These are phyloP conservation scores for Sordariomycetes sp. DNA, from an alignment of 2,329 filamentous ascomycete genomes.

Conservation along the genomic window DNA sequence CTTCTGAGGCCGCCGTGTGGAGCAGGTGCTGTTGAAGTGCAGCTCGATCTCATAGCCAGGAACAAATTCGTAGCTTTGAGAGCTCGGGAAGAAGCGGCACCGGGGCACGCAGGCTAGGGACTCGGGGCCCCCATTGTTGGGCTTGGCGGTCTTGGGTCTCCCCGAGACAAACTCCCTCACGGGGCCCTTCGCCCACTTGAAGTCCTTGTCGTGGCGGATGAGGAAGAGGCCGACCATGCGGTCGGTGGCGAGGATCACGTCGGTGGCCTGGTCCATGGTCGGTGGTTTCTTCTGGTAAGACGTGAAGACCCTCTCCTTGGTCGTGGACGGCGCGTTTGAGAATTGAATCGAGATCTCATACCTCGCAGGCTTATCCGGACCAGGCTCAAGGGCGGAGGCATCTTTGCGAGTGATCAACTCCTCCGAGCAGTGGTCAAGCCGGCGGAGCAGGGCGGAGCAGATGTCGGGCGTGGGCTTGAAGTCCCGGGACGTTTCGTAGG, in stretches of 20 bases:
- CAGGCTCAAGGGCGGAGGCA: constrained; percentile 29
- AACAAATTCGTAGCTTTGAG: constrained; percentile 31
- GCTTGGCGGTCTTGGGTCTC: constrained; percentile 26
- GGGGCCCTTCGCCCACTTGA: constrained; percentile 33
- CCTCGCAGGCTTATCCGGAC: constrained; percentile 29
- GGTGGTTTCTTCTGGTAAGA: constrained; percentile 39
- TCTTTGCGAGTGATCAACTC: constrained; percentile 45
- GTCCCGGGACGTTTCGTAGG: constrained; percentile 33
- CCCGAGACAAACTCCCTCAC: constrained; percentile 25
- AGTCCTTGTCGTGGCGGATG: constrained; percentile 35
- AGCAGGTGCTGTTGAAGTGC: constrained; percentile 29
- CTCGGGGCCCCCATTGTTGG: constrained; percentile 29
- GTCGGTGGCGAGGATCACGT: constrained; percentile 36
- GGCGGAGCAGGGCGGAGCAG: constrained; percentile 35
- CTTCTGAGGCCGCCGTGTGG: constrained; percentile 19
- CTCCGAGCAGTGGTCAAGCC: constrained; percentile 38
- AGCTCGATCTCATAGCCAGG: constrained; percentile 40
- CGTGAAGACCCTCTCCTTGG: constrained; percentile 28
- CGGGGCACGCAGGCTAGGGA: constrained; percentile 35
- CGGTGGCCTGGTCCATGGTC: constrained; percentile 29
- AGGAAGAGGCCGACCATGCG: constrained; percentile 40
- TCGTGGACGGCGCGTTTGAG: constrained; percentile 22
- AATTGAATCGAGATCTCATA: constrained; percentile 36
- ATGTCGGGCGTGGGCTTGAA: constrained; percentile 34
- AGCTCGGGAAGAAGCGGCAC: constrained; percentile 29